These are phyloP conservation scores for Pseudoturritis turrita DNA, from an alignment of 345 rosid genomes.

Conservation along the genomic window DNA sequence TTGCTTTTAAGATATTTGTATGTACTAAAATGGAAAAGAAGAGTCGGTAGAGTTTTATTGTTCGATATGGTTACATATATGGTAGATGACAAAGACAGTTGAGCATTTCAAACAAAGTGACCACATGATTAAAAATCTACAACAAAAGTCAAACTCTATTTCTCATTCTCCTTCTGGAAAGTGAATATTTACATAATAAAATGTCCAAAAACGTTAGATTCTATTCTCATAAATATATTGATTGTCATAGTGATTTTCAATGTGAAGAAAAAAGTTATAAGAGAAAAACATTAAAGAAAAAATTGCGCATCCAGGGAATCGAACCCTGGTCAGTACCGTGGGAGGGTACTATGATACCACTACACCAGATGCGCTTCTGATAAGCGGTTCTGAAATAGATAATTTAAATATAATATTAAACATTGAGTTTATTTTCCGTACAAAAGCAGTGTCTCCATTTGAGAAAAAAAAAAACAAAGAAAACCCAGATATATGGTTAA, in stretches of 20 bases:
- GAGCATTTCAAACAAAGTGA: not conserved
- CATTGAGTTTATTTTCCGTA: too few relatives aligned
- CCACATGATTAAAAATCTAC: not conserved
- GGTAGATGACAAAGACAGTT: too few relatives aligned
- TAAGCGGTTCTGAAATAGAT: too few relatives aligned
- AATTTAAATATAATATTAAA: too few relatives aligned
- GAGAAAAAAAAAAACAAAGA: too few relatives aligned
- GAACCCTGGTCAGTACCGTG: constrained; percentile 97
- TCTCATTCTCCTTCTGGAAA: not conserved
- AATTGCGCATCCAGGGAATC: constrained; percentile 92
- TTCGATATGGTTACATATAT: not conserved
- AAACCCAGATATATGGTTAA: too few relatives aligned
- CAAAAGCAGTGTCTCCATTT: too few relatives aligned
- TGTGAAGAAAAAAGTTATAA: too few relatives aligned
- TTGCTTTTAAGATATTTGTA: not conserved
- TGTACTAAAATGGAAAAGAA: not conserved
- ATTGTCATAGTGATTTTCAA: too few relatives aligned
- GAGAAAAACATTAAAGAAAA: too few relatives aligned
- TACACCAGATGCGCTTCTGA: constrained; percentile 76
- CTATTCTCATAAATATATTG: too few relatives aligned
- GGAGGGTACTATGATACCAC: constrained; percentile 99
- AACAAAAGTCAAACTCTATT: not conserved
- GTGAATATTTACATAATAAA: not conserved
- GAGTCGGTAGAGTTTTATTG: not conserved
- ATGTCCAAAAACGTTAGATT: not conserved